Percentiles rank a stretch among this genome's conserved stretches.
These are phyloP conservation scores for Parachlorella kessleri DNA, from an alignment of 139 green algal species.

Conservation along the genomic window DNA sequence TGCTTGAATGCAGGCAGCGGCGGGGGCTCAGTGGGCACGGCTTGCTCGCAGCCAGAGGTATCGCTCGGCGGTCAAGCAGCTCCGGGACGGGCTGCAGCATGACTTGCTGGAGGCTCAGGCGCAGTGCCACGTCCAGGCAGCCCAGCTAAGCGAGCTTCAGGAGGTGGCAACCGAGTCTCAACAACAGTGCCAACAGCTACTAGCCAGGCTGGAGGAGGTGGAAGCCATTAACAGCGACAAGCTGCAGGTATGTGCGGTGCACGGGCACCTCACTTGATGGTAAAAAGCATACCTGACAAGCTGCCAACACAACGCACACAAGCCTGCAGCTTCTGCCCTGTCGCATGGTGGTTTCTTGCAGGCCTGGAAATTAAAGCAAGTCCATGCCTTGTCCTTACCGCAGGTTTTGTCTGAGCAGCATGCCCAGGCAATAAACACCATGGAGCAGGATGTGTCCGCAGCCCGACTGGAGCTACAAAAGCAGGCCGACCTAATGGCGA, in stretches of 20 bases:
- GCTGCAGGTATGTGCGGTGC: not conserved
- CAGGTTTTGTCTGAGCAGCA: not conserved
- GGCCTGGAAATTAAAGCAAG: no score
- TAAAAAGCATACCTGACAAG: no score
- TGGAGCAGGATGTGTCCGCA: not conserved
- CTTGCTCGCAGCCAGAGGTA: conserved; percentile 6
- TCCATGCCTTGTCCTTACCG: not conserved
- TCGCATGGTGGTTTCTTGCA: no score
- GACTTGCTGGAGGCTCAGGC: conserved; percentile 23
- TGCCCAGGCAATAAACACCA: not conserved
- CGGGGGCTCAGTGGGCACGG: conserved; percentile 1
- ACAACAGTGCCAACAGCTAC: not conserved
- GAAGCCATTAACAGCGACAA: not conserved
- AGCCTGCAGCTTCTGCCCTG: no score
- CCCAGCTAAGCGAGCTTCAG: not conserved
- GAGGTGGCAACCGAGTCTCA: not conserved
- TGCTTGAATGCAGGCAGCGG: not conserved
- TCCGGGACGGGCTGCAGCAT: conserved; percentile 9
- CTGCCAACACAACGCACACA: no score
- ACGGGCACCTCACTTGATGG: no score
- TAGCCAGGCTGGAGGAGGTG: not conserved
- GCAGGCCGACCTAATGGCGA: not conserved
- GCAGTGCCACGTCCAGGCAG: conserved; percentile 12
- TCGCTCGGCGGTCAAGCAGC: conserved; percentile 3
- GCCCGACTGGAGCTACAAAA: not conserved